A percentile compares a stretch with the other conserved stretches of the same genome.
Evolutionary conservation across 2,329 filamentous ascomycete genomes (phyloP).

Genomic region (Ophiocordyceps camponoti-leonardi): DNA sequence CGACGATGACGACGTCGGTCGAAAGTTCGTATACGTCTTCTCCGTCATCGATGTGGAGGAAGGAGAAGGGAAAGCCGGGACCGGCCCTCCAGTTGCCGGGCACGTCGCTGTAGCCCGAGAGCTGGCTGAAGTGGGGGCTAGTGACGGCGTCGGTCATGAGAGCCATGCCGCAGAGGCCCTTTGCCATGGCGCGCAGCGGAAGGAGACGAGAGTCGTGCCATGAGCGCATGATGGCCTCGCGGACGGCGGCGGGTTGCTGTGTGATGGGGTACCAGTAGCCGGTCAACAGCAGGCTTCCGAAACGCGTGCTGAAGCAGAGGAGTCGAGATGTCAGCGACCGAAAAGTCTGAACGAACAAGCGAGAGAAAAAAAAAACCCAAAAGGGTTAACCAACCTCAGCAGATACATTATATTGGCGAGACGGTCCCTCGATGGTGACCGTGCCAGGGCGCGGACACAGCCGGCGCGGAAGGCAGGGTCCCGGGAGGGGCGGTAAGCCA

Average conservation of each 20-base stretch:
- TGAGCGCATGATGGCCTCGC: conserved; percentile 42
- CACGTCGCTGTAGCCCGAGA: conserved; percentile 40
- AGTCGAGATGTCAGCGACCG: background rate
- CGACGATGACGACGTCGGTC: conserved; percentile 71
- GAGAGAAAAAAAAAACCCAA: background rate
- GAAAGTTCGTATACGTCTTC: conserved; percentile 41
- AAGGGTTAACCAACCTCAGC: conserved; percentile 29
- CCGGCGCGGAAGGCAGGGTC: conserved; percentile 34
- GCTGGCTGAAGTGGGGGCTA: conserved; percentile 32
- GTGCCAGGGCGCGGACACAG: conserved; percentile 24
- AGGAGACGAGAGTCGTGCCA: conserved; percentile 44
- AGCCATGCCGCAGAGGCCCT: conserved; percentile 34
- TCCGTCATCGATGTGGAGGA: conserved; percentile 35
- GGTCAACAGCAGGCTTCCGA: conserved; percentile 48
- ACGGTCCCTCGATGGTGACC: conserved; percentile 16
- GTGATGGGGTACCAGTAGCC: conserved; percentile 47
- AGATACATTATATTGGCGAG: conserved; percentile 21
- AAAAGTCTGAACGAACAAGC: background rate
- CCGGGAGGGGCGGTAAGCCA: conserved; percentile 32
- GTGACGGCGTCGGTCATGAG: conserved; percentile 38
- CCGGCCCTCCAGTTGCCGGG: conserved; percentile 32
- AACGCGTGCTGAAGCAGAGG: conserved; percentile 31
- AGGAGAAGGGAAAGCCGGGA: conserved; percentile 37
- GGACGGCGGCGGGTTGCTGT: conserved; percentile 39
- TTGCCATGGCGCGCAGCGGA: conserved; percentile 35